These are phyloP conservation scores for Diaporthe sp. DNA, from an alignment of 2,329 filamentous ascomycete species.

Conservation along the genomic window DNA sequence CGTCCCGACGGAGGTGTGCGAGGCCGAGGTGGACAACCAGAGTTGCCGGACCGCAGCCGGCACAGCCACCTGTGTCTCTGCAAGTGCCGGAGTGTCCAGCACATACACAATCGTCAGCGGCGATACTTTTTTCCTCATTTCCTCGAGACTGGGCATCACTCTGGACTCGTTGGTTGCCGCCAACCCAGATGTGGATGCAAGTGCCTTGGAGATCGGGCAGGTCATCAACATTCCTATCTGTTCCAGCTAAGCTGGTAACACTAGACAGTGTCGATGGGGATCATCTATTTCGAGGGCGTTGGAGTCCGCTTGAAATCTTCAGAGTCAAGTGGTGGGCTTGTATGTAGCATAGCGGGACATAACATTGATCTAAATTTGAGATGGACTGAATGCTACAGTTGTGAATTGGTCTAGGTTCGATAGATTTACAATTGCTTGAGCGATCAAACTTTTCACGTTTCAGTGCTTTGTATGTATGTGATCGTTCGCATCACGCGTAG, in stretches of 20 bases:
- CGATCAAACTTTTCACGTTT: not conserved
- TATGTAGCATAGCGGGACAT: not conserved
- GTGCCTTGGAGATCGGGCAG: slow-evolving; percentile 18
- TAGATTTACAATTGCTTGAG: not conserved
- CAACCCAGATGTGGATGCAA: slow-evolving; percentile 1
- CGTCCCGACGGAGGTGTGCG: slow-evolving; percentile 19
- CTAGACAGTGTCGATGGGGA: too few species aligned
- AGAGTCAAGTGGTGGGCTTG: not conserved
- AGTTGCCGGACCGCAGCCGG: slow-evolving; percentile 10
- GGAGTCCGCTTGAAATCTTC: not conserved
- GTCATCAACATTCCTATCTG: slow-evolving; percentile 24
- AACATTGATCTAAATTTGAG: not conserved
- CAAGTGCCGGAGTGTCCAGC: not conserved
- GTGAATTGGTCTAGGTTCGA: too few species aligned
- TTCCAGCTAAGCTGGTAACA: not conserved
- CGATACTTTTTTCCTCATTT: slow-evolving; percentile 23
- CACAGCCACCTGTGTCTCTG: slow-evolving; percentile 9
- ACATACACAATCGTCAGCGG: slow-evolving; percentile 5
- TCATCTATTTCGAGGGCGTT: not conserved
- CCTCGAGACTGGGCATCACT: slow-evolving; percentile 20
- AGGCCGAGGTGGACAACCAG: slow-evolving; percentile 19
- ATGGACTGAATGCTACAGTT: not conserved
- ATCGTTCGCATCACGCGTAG: not conserved
- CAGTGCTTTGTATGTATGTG: not conserved
- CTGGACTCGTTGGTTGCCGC: slow-evolving; percentile 17